These are phyloP conservation scores for Amanita pseudoporphyria DNA, from an alignment of 768 basidiomycete species.

Conservation along the genomic window DNA sequence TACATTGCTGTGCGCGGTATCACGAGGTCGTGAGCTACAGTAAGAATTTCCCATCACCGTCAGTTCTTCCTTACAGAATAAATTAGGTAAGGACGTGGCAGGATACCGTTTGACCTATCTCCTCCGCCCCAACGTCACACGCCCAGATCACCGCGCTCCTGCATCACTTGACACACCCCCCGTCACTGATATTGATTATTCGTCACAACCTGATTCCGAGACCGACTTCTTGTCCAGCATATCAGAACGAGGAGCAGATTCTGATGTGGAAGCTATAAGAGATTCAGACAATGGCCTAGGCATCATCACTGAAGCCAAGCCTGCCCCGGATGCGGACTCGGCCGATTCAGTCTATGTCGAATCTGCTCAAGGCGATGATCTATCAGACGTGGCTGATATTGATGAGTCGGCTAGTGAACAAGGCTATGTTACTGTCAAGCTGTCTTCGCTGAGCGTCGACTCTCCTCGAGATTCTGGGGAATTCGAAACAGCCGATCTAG, in stretches of 20 bases:
- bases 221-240: conserved; percentile 41
- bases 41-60: conserved; percentile 25
- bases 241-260: conserved; percentile 26
- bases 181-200: conserved; percentile 52
- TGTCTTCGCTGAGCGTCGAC: conserved; percentile 18
- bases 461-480: conserved; percentile 9
- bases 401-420: conserved; percentile 19
- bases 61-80: not conserved
- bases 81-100: conserved; percentile 46
- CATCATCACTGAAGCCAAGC: not conserved
- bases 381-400: not conserved
- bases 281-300: not conserved
- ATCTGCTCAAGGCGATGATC: not conserved
- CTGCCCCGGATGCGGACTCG: not conserved
- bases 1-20: conserved; percentile 77
- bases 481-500: not conserved
- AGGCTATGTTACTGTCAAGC: conserved; percentile 22
- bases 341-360: not conserved
- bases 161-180: conserved; percentile 60
- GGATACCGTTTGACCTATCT: conserved; percentile 67
- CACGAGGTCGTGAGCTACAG: conserved; percentile 77
- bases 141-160: conserved; percentile 39
- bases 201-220: conserved; percentile 38
- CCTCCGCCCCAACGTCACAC: conserved; percentile 65
- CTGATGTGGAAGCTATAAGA: conserved; percentile 22